Evolutionary conservation across 306 rosid genomes (phyloP), one percentile per base, ranked within the genome.

Genomic region (Cyclanthera cordifolia): DNA sequence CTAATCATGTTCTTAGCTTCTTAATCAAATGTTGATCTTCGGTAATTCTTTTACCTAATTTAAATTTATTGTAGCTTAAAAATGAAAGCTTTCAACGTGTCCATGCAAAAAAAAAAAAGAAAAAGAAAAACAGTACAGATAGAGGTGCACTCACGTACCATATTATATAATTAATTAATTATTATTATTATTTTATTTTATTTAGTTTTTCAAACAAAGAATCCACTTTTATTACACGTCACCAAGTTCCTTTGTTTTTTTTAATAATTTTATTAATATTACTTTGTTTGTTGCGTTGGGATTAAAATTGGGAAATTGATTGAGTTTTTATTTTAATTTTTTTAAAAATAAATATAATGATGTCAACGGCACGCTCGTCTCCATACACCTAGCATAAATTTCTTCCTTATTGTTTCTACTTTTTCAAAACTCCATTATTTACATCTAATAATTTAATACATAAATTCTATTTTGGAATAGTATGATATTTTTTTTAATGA

Each of bases 101-200:
- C 30, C 69, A 61, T 61, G 69, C 50, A 69, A 32, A 57, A 73
- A 66, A 72, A 76, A 71, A 75, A 13, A 25, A n/a, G 69, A 72
- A 55, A 75, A 13, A 25, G 13, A 64, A 72, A 55, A 67, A 60
- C 78, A 74, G 76, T 68, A 78, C 82, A 82, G 78, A 72, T 67
- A 39, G 78, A 67, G 65, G 41, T 67, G 83, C 81, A 79, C 81
- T 71, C 61, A 75, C 23, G 83, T 79, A 79, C 41, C 83, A 67
- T 5, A 0, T 69, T 1, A n/a, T n/a, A n/a, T n/a, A n/a, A n/a
- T n/a, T n/a, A n/a, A n/a, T n/a, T n/a, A n/a, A n/a, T 37, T 25
- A 15, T n/a, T 67, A 16, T 4, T 4, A 34, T n/a, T 61, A 16
- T 61, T 61, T 60, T 4, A 34, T 60, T 37, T 8, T 10, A 39